Base-by-base conservation (phyloP, 257 asterid genomes). In the Lavandula angustifolia region DNA sequence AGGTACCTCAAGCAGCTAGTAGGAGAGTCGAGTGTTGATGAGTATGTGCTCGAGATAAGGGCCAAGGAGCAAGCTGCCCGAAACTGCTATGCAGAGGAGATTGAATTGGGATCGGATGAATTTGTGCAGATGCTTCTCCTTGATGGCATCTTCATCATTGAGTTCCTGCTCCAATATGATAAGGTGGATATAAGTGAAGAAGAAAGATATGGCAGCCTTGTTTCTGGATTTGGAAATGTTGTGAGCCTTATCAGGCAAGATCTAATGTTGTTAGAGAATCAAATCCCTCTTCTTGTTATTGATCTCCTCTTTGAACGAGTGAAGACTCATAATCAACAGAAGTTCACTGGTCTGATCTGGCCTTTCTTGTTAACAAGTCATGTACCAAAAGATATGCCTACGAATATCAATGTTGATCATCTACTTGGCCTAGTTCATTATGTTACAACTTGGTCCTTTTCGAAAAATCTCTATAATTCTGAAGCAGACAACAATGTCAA, bases 241-340 rank as follows among this genome's bases (percentile, higher is more conserved):
- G 7, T n/a, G 8, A 14, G 6, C 18, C 38, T 49, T n/a, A 7
- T 69, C 38, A 52, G 43, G 0, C 58, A 41, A 1, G 75, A 71
- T 14, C n/a, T 71, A 3, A 7, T 71, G 53, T 64, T 48, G 13
- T 57, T 72, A 7, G 76, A 72, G 72, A 72, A 72, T 17, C 76
- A 64, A 49, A 64, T 72, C 3, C 72, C 76, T 17, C 38, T 64
- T 2, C 10, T 47, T 32, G 3, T 55, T 54, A 12, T 71, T 7
- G 12, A 46, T 9, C n/a, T 27, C 4, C 59, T 63, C 35, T 14
- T 54, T 53, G 1, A 44, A 0, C 14, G 55, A 1, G 8, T 59
- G 1, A 17, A 40, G 38, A 33, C 10, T 10, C 22, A 7, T 22
- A 4, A 46, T 4, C 9, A 63, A 4, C 5, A 54, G 0, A 4